Evolutionary conservation across 2,329 filamentous ascomycete genomes (phyloP).

Genomic region (Zasmidium cellare): DNA sequence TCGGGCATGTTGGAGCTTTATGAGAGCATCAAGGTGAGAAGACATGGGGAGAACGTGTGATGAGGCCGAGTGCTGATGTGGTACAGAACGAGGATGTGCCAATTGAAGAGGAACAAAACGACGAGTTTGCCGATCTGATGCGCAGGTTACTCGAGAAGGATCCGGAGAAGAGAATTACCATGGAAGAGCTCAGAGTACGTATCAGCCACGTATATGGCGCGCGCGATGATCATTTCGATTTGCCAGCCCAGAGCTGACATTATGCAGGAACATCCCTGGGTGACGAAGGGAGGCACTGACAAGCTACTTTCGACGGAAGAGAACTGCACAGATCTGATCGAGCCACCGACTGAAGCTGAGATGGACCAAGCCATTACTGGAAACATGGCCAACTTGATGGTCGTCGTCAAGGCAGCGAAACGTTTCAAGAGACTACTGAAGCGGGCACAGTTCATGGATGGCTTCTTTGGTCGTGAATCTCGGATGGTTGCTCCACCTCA

Average conservation of each 20-base stretch:
- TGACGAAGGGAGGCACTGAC: constrained; percentile 78
- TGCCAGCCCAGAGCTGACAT: constrained; percentile 21
- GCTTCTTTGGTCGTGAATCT: constrained; percentile 59
- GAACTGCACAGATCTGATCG: constrained; percentile 79
- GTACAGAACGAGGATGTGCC: constrained; percentile 57
- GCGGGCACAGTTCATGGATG: constrained; percentile 56
- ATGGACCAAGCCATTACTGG: constrained; percentile 86
- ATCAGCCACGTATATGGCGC: too few relatives aligned
- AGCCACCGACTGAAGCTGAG: constrained; percentile 85
- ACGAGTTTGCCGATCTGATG: constrained; percentile 74
- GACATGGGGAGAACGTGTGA: not conserved
- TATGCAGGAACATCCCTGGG: constrained; percentile 82
- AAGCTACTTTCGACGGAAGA: constrained; percentile 77
- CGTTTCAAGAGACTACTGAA: constrained; percentile 78
- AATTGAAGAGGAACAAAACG: constrained; percentile 64
- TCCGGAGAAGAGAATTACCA: constrained; percentile 76
- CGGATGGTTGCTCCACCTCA: constrained; percentile 59
- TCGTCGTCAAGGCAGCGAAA: constrained; percentile 87
- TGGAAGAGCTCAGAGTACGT: constrained; percentile 77
- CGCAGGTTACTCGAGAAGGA: constrained; percentile 77
- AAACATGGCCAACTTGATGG: constrained; percentile 83
- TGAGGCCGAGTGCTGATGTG: not conserved
- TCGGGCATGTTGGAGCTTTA: constrained; percentile 81
- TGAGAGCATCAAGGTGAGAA: constrained; percentile 68
- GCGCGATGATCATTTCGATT: not conserved